A percentile compares a stretch with the other conserved stretches of the same genome.
Evolutionary conservation across 2,329 filamentous ascomycete species (phyloP).

Genomic region (Phaeophleospora eucalypticola): DNA sequence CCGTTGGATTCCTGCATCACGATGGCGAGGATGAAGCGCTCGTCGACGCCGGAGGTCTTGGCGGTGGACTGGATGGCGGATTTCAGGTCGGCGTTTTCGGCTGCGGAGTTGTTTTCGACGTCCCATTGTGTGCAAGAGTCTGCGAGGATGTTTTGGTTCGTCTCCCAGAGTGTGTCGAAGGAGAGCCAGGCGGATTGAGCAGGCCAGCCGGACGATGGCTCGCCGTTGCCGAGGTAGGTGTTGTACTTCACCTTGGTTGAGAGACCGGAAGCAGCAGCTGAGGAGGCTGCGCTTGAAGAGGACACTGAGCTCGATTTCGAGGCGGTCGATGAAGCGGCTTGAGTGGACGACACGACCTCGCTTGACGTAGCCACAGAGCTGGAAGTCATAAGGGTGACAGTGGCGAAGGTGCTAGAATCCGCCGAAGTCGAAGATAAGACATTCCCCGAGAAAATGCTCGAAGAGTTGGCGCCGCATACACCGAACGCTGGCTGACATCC

Average conservation of each 20-base stretch:
- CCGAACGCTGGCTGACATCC: slow-evolving; percentile 28
- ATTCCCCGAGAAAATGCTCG: background rate
- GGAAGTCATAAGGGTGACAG: too few species aligned
- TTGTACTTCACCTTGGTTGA: too few species aligned
- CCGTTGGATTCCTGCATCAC: slow-evolving; percentile 44
- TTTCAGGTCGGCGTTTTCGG: slow-evolving; percentile 38
- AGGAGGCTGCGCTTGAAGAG: too few species aligned
- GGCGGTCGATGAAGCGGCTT: background rate
- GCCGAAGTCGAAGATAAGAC: too few species aligned
- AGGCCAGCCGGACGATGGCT: slow-evolving; percentile 15
- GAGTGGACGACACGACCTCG: background rate
- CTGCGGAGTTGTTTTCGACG: slow-evolving; percentile 36
- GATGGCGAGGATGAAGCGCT: slow-evolving; percentile 41
- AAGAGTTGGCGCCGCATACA: slow-evolving; percentile 11
- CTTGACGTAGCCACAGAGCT: background rate
- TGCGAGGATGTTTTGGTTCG: slow-evolving; percentile 32
- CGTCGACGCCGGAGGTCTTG: slow-evolving; percentile 32
- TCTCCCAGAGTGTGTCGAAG: slow-evolving; percentile 24
- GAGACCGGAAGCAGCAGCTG: too few species aligned
- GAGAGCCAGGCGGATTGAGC: slow-evolving; percentile 12
- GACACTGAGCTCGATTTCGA: too few species aligned
- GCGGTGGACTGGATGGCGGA: slow-evolving; percentile 34
- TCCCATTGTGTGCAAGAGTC: too few species aligned
- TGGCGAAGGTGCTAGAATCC: too few species aligned
- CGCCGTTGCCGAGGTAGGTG: slow-evolving; percentile 14